A percentile compares a stretch with the other conserved stretches of the same genome.
phyloP scores from a whole-genome alignment of 805 yeast genomes.

The Suhomyces vadensis region DNA sequence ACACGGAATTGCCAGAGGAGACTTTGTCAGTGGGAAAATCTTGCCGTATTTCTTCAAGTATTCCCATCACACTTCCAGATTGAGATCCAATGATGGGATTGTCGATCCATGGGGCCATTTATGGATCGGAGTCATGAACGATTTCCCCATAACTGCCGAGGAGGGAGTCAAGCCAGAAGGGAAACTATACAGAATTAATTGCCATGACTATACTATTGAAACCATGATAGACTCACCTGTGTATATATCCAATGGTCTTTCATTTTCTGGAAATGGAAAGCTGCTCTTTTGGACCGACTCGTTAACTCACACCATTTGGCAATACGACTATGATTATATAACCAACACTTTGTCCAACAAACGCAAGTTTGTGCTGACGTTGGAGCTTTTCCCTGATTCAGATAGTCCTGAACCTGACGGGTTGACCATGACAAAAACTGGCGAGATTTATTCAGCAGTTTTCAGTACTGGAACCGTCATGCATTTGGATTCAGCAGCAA shows the following conservation, averaged over 20 bases:
- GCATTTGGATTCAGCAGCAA: slow-evolving; percentile 51
- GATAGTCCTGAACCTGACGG: slow-evolving; percentile 77
- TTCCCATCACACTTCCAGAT: slow-evolving; percentile 25
- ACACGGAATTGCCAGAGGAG: slow-evolving; percentile 61
- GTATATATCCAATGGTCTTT: slow-evolving; percentile 68
- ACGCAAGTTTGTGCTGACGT: slow-evolving; percentile 22
- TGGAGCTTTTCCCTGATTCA: slow-evolving; percentile 14
- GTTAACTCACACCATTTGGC: slow-evolving; percentile 34
- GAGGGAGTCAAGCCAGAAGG: slow-evolving; percentile 53
- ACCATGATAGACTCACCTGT: slow-evolving; percentile 32
- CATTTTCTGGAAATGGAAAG: slow-evolving; percentile 31
- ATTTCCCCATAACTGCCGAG: slow-evolving; percentile 34
- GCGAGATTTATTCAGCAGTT: slow-evolving; percentile 63
- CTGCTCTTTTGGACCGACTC: slow-evolving; percentile 45
- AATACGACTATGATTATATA: slow-evolving; percentile 37
- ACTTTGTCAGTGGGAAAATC: slow-evolving; percentile 38
- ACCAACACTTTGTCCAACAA: slow-evolving; percentile 31
- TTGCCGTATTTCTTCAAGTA: slow-evolving; percentile 42
- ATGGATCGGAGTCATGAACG: slow-evolving; percentile 80
- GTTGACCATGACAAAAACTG: slow-evolving; percentile 54
- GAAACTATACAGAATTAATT: slow-evolving; percentile 35
- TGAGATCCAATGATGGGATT: slow-evolving; percentile 76
- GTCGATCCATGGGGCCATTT: slow-evolving; percentile 75
- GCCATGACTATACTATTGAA: slow-evolving; percentile 31
- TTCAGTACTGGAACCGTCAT: slow-evolving; percentile 62